phyloP scores from a whole-genome alignment of 371 early-diverging fungal species.

The Mucor saturninus region DNA sequence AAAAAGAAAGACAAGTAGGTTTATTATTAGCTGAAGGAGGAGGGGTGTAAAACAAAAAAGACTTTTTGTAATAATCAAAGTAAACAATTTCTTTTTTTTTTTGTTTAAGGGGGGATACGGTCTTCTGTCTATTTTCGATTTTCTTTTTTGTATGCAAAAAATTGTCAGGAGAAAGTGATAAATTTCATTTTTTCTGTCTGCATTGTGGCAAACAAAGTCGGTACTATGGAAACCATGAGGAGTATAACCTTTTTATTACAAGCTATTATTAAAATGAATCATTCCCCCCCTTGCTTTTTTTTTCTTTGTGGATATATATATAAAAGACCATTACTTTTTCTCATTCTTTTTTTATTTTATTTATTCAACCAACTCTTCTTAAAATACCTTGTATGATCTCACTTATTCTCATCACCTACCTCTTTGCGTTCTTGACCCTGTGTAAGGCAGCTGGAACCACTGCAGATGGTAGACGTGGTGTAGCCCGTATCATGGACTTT shows the following conservation, averaged over 20 bases:
- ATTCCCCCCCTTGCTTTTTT: slow-evolving; percentile 1
- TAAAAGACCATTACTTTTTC: neutral
- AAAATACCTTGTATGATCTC: neutral
- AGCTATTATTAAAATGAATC: slow-evolving; percentile 6
- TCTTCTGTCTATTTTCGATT: too few relatives aligned
- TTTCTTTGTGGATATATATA: neutral
- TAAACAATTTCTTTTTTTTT: too few relatives aligned
- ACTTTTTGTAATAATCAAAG: too few relatives aligned
- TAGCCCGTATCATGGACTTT: slow-evolving; percentile 28
- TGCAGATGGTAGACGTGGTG: slow-evolving; percentile 17
- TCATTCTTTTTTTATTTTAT: neutral
- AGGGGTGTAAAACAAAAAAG: neutral
- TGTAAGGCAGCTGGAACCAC: slow-evolving; percentile 10
- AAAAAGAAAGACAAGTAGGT: neutral
- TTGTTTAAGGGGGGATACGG: too few relatives aligned
- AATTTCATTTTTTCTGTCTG: neutral
- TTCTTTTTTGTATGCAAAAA: too few relatives aligned
- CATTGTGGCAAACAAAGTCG: neutral
- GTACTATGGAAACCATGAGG: neutral
- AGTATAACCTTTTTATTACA: slow-evolving; percentile 1
- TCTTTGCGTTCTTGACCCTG: slow-evolving; percentile 10
- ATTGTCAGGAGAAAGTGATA: too few relatives aligned
- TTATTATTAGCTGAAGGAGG: neutral
- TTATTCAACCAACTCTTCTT: too few relatives aligned
- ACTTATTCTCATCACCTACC: neutral